Evolutionary conservation across 2,329 filamentous ascomycete species (phyloP).

Genomic region (Waltergamsia citrina): DNA sequence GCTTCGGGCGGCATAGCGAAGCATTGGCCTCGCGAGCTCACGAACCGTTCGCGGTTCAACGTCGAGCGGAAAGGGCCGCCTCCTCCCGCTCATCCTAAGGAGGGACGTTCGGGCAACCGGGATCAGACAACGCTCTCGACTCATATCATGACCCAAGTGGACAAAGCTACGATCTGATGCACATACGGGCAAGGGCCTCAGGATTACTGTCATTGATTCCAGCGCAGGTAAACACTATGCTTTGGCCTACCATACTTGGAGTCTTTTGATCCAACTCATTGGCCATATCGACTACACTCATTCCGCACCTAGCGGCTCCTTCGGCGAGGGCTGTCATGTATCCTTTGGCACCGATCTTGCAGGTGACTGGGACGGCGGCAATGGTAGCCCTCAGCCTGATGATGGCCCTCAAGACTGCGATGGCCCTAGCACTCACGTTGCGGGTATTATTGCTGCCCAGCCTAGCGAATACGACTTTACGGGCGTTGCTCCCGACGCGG

Average conservation of each 20-base stretch:
- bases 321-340: constrained; percentile 49
- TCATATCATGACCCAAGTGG: constrained; percentile 47
- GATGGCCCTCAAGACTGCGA: constrained; percentile 42
- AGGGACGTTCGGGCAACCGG: constrained; percentile 12
- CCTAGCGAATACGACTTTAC: constrained; percentile 41
- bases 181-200: constrained; percentile 39
- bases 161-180: constrained; percentile 39
- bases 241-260: neutral
- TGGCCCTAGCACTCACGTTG: constrained; percentile 53
- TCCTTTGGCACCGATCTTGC: constrained; percentile 47
- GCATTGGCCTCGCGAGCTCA: constrained; percentile 37
- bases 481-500: constrained; percentile 46
- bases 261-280: no score
- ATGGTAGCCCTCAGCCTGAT: constrained; percentile 31
- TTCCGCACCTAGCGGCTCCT: constrained; percentile 54
- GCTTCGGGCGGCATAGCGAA: constrained; percentile 34
- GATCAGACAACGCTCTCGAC: constrained; percentile 26
- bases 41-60: constrained; percentile 32
- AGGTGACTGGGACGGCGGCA: constrained; percentile 41
- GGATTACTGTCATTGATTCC: constrained; percentile 43
- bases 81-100: no score
- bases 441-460: constrained; percentile 54
- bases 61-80: constrained; percentile 31
- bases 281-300: constrained; percentile 54
- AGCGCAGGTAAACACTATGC: constrained; percentile 33